Evolutionary conservation across 2,329 filamentous ascomycete species (phyloP).

Genomic region (Teratosphaeria viscida): DNA sequence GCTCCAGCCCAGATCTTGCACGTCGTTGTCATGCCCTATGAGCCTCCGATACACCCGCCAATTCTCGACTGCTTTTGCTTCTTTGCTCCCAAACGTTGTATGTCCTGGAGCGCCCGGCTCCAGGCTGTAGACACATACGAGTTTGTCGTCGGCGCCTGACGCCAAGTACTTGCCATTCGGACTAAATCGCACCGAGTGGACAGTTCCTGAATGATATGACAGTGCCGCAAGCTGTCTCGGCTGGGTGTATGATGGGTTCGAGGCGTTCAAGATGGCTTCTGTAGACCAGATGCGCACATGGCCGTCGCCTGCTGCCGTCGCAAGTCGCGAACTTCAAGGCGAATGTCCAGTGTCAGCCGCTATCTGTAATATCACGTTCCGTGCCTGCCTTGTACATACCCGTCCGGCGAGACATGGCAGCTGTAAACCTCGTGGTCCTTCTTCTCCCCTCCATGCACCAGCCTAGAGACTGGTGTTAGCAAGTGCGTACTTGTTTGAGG

Average conservation of each 20-base stretch:
- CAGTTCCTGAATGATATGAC: slow-evolving; percentile 96
- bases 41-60: slow-evolving; percentile 92
- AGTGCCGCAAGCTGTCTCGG: slow-evolving; percentile 94
- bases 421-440: slow-evolving; percentile 99
- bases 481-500: neutral
- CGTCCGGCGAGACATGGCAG: slow-evolving; percentile 93
- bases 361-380: neutral
- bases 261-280: slow-evolving; percentile 77
- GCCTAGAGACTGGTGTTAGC: slow-evolving; percentile 37
- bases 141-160: slow-evolving; percentile 95
- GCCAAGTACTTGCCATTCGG: slow-evolving; percentile 90
- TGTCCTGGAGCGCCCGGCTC: slow-evolving; percentile 70
- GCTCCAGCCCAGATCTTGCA: slow-evolving; percentile 96
- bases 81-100: slow-evolving; percentile 74
- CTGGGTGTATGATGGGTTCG: slow-evolving; percentile 58
- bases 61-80: slow-evolving; percentile 87
- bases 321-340: slow-evolving; percentile 49
- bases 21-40: slow-evolving; percentile 96
- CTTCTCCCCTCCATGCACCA: slow-evolving; percentile 91
- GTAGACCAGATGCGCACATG: slow-evolving; percentile 97
- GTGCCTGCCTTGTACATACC: slow-evolving; percentile 34
- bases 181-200: slow-evolving; percentile 94
- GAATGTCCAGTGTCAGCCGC: neutral
- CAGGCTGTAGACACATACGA: slow-evolving; percentile 92
- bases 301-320: slow-evolving; percentile 92